Evolutionary conservation across 306 rosid genomes (phyloP).

Genomic region (Dryas octopetala): DNA sequence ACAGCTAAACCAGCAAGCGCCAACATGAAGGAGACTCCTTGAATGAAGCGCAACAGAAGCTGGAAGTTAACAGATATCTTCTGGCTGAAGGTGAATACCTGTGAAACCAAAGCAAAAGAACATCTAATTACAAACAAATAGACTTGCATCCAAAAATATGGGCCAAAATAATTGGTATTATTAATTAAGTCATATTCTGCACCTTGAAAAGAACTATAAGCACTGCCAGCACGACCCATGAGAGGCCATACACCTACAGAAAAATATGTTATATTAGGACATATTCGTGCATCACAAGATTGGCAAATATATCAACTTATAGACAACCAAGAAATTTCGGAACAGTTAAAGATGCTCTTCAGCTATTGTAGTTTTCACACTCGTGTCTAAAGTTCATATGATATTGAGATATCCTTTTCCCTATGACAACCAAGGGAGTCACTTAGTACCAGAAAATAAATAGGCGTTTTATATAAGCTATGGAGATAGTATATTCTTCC

Average conservation of each 20-base stretch:
- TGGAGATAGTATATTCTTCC: too few relatives aligned
- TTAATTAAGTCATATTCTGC: constrained; percentile 11
- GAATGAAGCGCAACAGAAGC: constrained; percentile 84
- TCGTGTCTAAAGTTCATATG: background rate
- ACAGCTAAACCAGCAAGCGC: constrained; percentile 73
- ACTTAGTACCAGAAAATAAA: background rate
- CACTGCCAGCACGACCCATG: constrained; percentile 76
- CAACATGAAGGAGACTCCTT: constrained; percentile 78
- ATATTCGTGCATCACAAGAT: background rate
- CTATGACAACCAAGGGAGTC: background rate
- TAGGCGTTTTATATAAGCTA: background rate
- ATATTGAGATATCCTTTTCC: background rate
- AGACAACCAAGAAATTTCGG: background rate
- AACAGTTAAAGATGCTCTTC: background rate
- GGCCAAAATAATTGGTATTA: background rate
- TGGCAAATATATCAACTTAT: background rate
- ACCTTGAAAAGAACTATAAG: constrained; percentile 93
- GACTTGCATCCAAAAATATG: background rate
- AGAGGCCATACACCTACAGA: constrained; percentile 75
- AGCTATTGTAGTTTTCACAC: background rate
- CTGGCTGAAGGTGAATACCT: constrained; percentile 97
- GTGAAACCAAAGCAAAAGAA: constrained; percentile 29
- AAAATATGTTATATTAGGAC: background rate
- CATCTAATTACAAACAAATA: constrained; percentile 26
- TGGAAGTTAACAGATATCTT: constrained; percentile 89